Percentiles rank a stretch among this genome's conserved stretches.
phyloP scores from a whole-genome alignment of 2,329 filamentous ascomycete genomes.

The Botrytis deweyae region DNA sequence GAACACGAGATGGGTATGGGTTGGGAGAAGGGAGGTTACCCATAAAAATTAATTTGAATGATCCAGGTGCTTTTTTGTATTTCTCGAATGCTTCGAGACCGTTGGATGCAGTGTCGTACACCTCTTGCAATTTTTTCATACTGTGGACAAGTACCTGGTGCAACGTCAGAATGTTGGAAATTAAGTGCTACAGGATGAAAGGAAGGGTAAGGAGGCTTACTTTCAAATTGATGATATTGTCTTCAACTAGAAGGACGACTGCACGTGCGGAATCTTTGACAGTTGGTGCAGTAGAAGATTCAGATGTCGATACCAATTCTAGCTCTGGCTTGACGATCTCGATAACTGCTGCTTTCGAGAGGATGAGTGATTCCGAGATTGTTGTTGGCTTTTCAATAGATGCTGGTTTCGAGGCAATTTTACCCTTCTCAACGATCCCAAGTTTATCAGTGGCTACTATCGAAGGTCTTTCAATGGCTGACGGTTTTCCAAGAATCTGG shows the following conservation, averaged over 20 bases:
- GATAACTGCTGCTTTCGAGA: not conserved
- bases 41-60: slow-evolving; percentile 40
- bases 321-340: not conserved
- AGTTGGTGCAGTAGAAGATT: not conserved
- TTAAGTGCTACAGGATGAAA: not conserved
- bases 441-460: not conserved
- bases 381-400: not conserved
- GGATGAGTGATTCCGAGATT: not conserved
- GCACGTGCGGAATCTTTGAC: not conserved
- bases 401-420: not conserved
- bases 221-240: slow-evolving; percentile 43
- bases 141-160: slow-evolving; percentile 30
- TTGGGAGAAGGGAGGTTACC: slow-evolving; percentile 25
- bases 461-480: not conserved
- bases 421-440: not conserved
- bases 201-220: slow-evolving; percentile 15
- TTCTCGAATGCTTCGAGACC: slow-evolving; percentile 48
- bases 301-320: not conserved
- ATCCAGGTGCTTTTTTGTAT: slow-evolving; percentile 24
- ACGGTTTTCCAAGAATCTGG: not conserved
- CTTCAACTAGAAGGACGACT: slow-evolving; percentile 42
- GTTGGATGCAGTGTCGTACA: slow-evolving; percentile 43
- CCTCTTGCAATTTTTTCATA: slow-evolving; percentile 31
- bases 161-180: not conserved
- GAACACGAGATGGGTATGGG: not conserved